A percentile compares a stretch with the other conserved stretches of the same genome.
Evolutionary conservation across 2,329 filamentous ascomycete species (phyloP).

Genomic region (Cordyceps javanica): DNA sequence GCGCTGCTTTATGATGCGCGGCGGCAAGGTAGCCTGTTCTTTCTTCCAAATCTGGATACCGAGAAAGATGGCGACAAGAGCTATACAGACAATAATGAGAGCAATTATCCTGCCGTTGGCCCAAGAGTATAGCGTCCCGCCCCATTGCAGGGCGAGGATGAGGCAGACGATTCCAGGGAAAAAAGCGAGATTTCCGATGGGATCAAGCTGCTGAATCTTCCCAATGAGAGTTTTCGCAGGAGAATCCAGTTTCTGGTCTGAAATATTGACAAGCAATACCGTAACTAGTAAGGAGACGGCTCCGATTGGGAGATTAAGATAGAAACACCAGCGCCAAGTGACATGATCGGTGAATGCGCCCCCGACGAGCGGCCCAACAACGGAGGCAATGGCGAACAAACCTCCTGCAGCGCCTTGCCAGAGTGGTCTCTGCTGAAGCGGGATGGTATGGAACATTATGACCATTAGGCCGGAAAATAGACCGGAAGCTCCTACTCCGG

Average conservation of each 20-base stretch:
- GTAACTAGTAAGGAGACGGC: slow-evolving; percentile 19
- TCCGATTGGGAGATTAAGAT: slow-evolving; percentile 25
- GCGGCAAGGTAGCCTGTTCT: slow-evolving; percentile 30
- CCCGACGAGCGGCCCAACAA: slow-evolving; percentile 17
- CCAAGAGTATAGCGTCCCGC: slow-evolving; percentile 29
- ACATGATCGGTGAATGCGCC: slow-evolving; percentile 20
- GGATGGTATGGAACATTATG: slow-evolving; percentile 23
- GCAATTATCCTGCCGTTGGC: slow-evolving; percentile 24
- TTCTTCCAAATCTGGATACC: slow-evolving; percentile 26
- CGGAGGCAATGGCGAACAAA: slow-evolving; percentile 32
- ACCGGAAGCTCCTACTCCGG: slow-evolving; percentile 26
- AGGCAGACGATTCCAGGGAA: slow-evolving; percentile 30
- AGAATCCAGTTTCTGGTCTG: not conserved
- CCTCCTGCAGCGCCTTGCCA: slow-evolving; percentile 31
- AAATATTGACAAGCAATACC: slow-evolving; percentile 19
- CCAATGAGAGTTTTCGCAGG: not conserved
- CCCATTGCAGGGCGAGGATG: slow-evolving; percentile 40
- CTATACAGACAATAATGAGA: slow-evolving; percentile 25
- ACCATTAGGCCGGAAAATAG: slow-evolving; percentile 30
- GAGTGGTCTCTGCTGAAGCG: slow-evolving; percentile 23
- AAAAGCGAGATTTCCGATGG: slow-evolving; percentile 18
- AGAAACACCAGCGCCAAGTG: slow-evolving; percentile 26
- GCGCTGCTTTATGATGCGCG: slow-evolving; percentile 28
- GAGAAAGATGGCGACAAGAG: slow-evolving; percentile 24
- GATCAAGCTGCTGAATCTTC: slow-evolving; percentile 18